Evolutionary conservation across 2,329 filamentous ascomycete species (phyloP), one percentile per base, ranked within the genome.

Genomic region (Aspergillus versicolor): DNA sequence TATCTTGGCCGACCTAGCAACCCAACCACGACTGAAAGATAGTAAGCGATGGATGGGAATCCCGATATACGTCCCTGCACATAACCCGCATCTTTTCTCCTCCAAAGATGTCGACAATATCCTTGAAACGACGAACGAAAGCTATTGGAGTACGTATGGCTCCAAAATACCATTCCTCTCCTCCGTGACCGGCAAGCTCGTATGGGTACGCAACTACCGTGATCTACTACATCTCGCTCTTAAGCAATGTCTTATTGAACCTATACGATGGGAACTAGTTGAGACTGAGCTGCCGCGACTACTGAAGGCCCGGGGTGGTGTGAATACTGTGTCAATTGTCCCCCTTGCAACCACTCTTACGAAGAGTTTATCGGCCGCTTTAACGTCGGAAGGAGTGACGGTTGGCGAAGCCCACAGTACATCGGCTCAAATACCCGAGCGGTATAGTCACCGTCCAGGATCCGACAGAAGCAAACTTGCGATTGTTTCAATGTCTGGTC

Each of bases 21-120:
- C 8, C 30, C n/a, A 43, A 21, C 11, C 49, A 42, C 24, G 5
- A 11, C 21, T 52, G 5, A 43, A 19, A 15, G 13, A 43, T 21
- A 27, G 49, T 11, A 52, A 52, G 15, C 49, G 21, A 17, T 52
- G 49, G 49, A 43, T n/a, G 38, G 38, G 13, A 9, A 52, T 52
- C 43, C 49, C 49, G 11, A 52, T 52, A 30, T 52, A 52, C 27
- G 49, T 52, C 21, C 49, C 49, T 32, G 49, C 49, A 13, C 49
- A 52, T 7, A 52, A 43, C 15, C 15, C 21, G 5, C 38, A 21
- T 1, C 38, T 52, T 9, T 52, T 52, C 38, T 30, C 49, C 38
- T 13, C 49, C 6, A 43, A 21, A 12, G 49, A 52, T 11, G 49
- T 52, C n/a, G 49, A 52, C 22, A 15, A 19, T 11, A 52, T 52